Evolutionary conservation across 2,329 filamentous ascomycete species (phyloP).

Genomic region (Aspergillus tamarii): DNA sequence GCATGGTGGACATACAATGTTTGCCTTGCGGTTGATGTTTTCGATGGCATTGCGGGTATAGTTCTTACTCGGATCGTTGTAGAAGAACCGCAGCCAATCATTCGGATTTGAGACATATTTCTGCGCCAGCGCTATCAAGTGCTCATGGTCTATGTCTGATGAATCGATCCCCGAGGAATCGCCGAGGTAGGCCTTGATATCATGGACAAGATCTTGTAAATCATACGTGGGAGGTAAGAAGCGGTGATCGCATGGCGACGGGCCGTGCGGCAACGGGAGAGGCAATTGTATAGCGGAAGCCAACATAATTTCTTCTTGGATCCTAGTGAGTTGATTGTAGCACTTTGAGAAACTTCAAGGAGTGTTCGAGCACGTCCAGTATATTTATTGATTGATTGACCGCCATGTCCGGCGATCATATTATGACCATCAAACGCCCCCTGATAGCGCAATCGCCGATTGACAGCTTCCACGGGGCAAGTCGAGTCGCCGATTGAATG

Average conservation of each 20-base stretch:
- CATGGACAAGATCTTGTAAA: constrained; percentile 29
- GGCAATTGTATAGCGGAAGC: constrained; percentile 2
- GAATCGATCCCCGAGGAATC: constrained; percentile 30
- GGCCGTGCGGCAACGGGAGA: neutral
- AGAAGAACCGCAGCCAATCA: constrained; percentile 33
- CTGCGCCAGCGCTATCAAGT: constrained; percentile 30
- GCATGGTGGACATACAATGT: constrained; percentile 27
- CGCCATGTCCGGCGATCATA: neutral
- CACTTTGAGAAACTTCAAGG: neutral
- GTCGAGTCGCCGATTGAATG: neutral
- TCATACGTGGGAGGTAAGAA: constrained; percentile 7
- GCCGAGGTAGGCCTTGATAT: constrained; percentile 34
- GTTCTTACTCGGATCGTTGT: constrained; percentile 37
- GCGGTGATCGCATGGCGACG: neutral
- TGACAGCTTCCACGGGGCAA: neutral
- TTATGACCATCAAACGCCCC: neutral
- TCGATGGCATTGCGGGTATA: constrained; percentile 38
- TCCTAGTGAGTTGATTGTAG: neutral
- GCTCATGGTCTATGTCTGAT: constrained; percentile 27
- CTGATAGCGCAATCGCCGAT: constrained; percentile 5
- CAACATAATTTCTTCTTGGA: neutral
- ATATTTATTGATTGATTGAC: constrained; percentile 3
- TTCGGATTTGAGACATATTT: constrained; percentile 32
- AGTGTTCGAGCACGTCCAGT: neutral
- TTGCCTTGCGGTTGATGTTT: constrained; percentile 38